phyloP scores from a whole-genome alignment of 495 filamentous ascomycete genomes.

The Apiosordaria backusii region DNA sequence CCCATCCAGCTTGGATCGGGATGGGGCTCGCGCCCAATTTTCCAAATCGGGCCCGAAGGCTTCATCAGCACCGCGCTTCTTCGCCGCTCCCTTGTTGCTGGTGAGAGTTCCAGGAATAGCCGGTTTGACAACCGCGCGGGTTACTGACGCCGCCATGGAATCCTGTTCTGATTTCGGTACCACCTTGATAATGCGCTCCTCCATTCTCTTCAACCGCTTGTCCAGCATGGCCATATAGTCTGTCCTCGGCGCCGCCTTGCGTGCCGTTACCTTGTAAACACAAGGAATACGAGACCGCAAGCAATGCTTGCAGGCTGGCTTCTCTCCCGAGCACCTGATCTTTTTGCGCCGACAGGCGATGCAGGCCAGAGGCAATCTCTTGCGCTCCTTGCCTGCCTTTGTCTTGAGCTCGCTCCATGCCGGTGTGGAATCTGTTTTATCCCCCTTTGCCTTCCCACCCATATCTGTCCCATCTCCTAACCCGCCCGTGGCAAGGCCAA shows the following conservation, averaged over 20 bases:
- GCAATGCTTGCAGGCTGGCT: slow-evolving; percentile 96
- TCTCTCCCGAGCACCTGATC: slow-evolving; percentile 96
- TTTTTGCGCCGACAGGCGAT: slow-evolving; percentile 97
- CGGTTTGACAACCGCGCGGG: slow-evolving; percentile 76
- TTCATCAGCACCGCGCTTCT: slow-evolving; percentile 83
- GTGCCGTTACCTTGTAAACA: slow-evolving; percentile 95
- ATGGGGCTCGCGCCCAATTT: slow-evolving; percentile 66
- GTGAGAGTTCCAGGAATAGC: slow-evolving; percentile 60
- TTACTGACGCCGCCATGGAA: slow-evolving; percentile 50
- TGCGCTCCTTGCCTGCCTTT: slow-evolving; percentile 95
- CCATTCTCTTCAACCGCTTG: slow-evolving; percentile 89
- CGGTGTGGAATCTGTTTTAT: slow-evolving; percentile 58
- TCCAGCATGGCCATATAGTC: slow-evolving; percentile 99
- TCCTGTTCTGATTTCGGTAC: slow-evolving; percentile 80
- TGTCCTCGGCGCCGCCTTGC: slow-evolving; percentile 92
- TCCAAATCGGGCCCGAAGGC: slow-evolving; percentile 83
- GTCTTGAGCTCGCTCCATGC: slow-evolving; percentile 97
- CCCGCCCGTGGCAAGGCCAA: slow-evolving; percentile 44
- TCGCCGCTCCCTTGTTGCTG: slow-evolving; percentile 49
- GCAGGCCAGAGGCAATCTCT: slow-evolving; percentile 87
- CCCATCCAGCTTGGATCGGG: slow-evolving; percentile 44
- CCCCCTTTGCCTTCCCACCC: slow-evolving; percentile 48
- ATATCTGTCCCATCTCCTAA: slow-evolving; percentile 49
- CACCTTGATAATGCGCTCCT: slow-evolving; percentile 94
- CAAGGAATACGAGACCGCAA: slow-evolving; percentile 89